phyloP scores from a whole-genome alignment of 495 filamentous ascomycete genomes.

The Penicillium argentinense region DNA sequence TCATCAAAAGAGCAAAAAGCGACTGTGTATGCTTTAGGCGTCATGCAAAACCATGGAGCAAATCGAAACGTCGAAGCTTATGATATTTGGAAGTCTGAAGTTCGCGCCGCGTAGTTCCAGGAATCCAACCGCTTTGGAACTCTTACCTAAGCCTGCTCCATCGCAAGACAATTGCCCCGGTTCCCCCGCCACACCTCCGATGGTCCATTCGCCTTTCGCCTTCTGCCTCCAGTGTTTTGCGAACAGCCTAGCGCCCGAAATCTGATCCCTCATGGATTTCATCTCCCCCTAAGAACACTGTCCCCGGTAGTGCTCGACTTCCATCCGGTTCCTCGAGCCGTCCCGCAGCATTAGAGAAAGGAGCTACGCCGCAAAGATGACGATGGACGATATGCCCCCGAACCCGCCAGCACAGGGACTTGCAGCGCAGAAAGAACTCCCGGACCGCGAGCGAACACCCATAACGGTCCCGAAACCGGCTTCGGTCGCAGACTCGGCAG shows the following conservation, averaged over 20 bases:
- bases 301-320: neutral
- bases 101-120: neutral
- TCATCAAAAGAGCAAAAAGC: slow-evolving; percentile 17
- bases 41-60: slow-evolving; percentile 13
- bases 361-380: slow-evolving; percentile 16
- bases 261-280: neutral
- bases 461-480: slow-evolving; percentile 1
- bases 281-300: neutral
- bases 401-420: neutral
- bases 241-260: too few relatives aligned
- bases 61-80: too few relatives aligned
- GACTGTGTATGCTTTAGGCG: slow-evolving; percentile 14
- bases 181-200: too few relatives aligned
- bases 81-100: too few relatives aligned
- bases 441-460: neutral
- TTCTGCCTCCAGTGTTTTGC: too few relatives aligned
- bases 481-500: slow-evolving; percentile 7
- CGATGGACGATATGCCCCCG: slow-evolving; percentile 12
- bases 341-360: too few relatives aligned
- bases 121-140: too few relatives aligned
- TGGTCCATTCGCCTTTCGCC: too few relatives aligned
- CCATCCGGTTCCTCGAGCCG: neutral
- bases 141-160: slow-evolving; percentile 8
- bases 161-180: too few relatives aligned
- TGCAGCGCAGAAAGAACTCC: neutral